phyloP scores from a whole-genome alignment of 129 eudicot genomes.

The carrot (Daucus carota) region DH1_v3.0 NC_030382.2:33656501-33657000 shows the following conservation, averaged over 20 bases:
- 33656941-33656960: not conserved
- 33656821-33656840: not conserved
- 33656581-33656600: not conserved
- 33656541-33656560: not conserved
- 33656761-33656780: not conserved
- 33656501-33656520: not conserved
- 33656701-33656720: constrained; percentile 3
- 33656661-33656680: not conserved
- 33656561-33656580: not conserved
- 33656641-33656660: not conserved
- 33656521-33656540: not conserved
- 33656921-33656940: not conserved
- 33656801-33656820: not conserved
- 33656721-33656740: not conserved
- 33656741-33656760: not conserved
- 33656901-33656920: not conserved
- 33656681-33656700: not conserved
- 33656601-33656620: not conserved
- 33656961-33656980: not conserved
- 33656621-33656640: not conserved
- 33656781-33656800: not conserved
- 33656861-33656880: not conserved
- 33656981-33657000: not conserved
- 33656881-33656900: not conserved
- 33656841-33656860: not conserved